phyloP scores from a whole-genome alignment of 345 rosid genomes.

The Dipteronia sinensis region DNA sequence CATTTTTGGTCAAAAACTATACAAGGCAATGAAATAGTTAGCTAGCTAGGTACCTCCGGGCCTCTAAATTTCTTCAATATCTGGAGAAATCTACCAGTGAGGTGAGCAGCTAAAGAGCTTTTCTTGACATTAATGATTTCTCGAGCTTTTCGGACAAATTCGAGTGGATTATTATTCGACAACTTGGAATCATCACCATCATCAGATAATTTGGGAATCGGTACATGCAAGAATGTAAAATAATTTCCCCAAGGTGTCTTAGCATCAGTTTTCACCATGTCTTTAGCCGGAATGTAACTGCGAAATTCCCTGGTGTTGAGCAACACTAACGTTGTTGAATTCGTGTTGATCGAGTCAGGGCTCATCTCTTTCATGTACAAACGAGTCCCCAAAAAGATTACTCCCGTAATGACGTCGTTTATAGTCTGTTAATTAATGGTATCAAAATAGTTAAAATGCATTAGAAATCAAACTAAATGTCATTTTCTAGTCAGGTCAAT shows the following conservation, averaged over 20 bases:
- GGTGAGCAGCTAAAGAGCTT: constrained; percentile 32
- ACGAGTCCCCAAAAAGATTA: constrained; percentile 33
- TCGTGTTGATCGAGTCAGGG: constrained; percentile 2
- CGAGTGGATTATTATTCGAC: constrained; percentile 17
- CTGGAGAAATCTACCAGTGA: constrained; percentile 32
- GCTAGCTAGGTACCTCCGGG: constrained; percentile 43
- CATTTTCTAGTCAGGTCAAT: no score
- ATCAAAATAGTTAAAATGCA: not conserved
- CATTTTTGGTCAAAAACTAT: no score
- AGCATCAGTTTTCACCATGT: constrained; percentile 33
- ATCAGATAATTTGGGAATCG: constrained; percentile 27
- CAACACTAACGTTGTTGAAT: constrained; percentile 36
- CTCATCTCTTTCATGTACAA: constrained; percentile 35
- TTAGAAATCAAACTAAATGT: not conserved
- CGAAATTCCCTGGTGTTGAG: constrained; percentile 36
- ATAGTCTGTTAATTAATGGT: constrained; percentile 25
- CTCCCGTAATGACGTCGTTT: constrained; percentile 40
- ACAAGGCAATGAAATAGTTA: no score
- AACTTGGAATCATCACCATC: no score
- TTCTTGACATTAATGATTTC: constrained; percentile 29
- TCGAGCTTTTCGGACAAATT: constrained; percentile 26
- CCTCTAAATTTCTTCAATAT: constrained; percentile 28
- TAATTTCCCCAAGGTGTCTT: constrained; percentile 46
- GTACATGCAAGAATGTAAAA: constrained; percentile 38
- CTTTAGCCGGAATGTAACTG: constrained; percentile 38